phyloP scores from a whole-genome alignment of 129 eudicot genomes.

The Solidago caesia region DNA sequence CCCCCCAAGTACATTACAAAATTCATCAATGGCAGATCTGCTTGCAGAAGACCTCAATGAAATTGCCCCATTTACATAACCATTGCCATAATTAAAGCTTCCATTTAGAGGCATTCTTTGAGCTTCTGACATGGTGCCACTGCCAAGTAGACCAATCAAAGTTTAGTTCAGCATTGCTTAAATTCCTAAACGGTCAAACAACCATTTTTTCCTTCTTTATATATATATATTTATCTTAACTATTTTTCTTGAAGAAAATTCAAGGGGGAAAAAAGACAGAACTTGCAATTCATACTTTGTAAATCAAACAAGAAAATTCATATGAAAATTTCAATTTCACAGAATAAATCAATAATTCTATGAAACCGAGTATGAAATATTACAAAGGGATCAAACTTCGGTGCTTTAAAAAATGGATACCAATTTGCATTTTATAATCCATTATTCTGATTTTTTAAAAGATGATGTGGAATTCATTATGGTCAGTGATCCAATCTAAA shows the following conservation, averaged over 20 bases:
- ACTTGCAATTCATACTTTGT: background rate
- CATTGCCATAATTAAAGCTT: slow-evolving; percentile 40
- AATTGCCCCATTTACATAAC: slow-evolving; percentile 51
- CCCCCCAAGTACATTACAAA: slow-evolving; percentile 87
- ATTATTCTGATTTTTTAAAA: background rate
- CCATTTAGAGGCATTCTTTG: slow-evolving; percentile 55
- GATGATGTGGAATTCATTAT: slow-evolving; percentile 8
- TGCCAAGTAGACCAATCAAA: slow-evolving; percentile 9
- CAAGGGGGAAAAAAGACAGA: background rate
- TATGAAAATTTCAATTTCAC: background rate
- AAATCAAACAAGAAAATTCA: slow-evolving; percentile 21
- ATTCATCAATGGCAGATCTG: slow-evolving; percentile 65
- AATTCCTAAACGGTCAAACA: slow-evolving; percentile 19
- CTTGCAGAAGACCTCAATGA: slow-evolving; percentile 60
- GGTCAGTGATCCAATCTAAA: slow-evolving; percentile 31
- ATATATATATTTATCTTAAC: too few relatives aligned
- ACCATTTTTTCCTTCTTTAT: background rate
- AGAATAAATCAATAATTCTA: background rate
- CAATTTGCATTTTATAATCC: background rate
- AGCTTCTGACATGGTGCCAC: slow-evolving; percentile 66
- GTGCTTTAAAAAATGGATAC: slow-evolving; percentile 9
- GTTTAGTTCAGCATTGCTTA: slow-evolving; percentile 13
- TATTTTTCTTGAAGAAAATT: too few relatives aligned
- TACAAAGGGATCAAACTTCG: slow-evolving; percentile 4
- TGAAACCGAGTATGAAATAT: slow-evolving; percentile 15